Conservation (phyloP, 2,329 filamentous ascomycete species). For the Cercospora sesami region DNA sequence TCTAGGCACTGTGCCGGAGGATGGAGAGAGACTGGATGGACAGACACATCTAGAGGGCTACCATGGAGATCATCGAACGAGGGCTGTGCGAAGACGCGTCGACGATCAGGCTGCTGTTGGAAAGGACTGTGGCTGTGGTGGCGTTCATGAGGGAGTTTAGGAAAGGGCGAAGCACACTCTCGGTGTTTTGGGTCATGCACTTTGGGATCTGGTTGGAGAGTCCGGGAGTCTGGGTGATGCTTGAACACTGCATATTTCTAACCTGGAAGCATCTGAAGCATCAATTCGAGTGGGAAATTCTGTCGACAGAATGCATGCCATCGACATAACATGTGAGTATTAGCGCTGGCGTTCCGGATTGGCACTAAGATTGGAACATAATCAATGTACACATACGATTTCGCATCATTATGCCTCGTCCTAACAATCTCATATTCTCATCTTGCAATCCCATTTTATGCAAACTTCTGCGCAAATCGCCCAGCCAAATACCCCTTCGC, state of each 20-base stretch:
- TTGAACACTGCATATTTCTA: not conserved
- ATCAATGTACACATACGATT: not conserved
- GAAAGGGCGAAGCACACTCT: not conserved
- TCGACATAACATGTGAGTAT: not conserved
- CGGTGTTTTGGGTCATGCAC: not conserved
- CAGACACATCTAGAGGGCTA: conserved; percentile 47
- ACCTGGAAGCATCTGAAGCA: not conserved
- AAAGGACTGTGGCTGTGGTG: conserved; percentile 9
- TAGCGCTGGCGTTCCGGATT: not conserved
- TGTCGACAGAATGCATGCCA: not conserved
- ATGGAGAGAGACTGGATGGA: conserved; percentile 47
- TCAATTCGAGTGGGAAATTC: not conserved
- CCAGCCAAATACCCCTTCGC: not conserved
- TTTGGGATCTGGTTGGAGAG: conserved; percentile 16
- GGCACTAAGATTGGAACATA: not conserved
- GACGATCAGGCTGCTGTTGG: conserved; percentile 16
- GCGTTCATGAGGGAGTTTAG: not conserved
- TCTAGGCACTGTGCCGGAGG: conserved; percentile 46
- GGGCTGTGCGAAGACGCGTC: conserved; percentile 1
- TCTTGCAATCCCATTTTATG: no score
- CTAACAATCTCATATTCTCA: no score
- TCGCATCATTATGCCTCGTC: not conserved
- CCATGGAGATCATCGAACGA: conserved; percentile 34
- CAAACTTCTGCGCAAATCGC: conserved; percentile 1
- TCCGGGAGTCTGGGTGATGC: conserved; percentile 11